Conservation (phyloP, 768 basidiomycete genomes). For the Scleroderma bovista region DNA sequence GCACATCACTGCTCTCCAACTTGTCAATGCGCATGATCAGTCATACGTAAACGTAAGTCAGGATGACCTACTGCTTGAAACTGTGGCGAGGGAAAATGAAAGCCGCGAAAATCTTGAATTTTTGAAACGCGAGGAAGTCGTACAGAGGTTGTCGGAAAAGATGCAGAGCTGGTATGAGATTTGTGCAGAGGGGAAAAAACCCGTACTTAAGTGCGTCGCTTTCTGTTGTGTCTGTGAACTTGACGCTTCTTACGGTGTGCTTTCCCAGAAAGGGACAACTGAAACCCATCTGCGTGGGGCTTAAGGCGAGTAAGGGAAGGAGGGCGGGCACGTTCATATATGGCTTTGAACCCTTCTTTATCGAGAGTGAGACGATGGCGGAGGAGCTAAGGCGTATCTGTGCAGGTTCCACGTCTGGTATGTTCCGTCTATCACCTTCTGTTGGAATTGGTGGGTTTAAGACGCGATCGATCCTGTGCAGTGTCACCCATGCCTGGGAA, state of each 20-base stretch:
- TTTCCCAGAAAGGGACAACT: conserved; percentile 66
- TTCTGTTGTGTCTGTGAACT: not conserved
- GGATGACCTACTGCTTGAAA: conserved; percentile 39
- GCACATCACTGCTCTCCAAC: conserved; percentile 55
- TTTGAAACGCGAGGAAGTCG: conserved; percentile 61
- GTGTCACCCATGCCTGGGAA: conserved; percentile 61
- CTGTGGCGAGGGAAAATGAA: conserved; percentile 33
- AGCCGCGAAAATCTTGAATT: conserved; percentile 38
- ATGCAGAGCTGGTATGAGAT: conserved; percentile 82
- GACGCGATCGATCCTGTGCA: conserved; percentile 19
- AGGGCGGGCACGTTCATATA: conserved; percentile 73
- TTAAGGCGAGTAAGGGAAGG: conserved; percentile 72
- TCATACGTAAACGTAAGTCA: conserved; percentile 58
- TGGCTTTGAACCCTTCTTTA: conserved; percentile 73
- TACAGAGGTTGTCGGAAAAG: conserved; percentile 45
- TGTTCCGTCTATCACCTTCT: conserved; percentile 15
- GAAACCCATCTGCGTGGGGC: conserved; percentile 61
- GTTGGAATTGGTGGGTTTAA: too few relatives aligned
- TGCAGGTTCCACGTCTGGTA: conserved; percentile 75
- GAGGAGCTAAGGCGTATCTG: conserved; percentile 75
- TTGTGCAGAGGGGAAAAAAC: conserved; percentile 47
- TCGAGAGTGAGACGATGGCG: conserved; percentile 66
- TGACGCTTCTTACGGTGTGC: not conserved
- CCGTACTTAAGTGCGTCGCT: conserved; percentile 49
- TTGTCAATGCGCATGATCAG: conserved; percentile 63